Evolutionary conservation across 129 eudicot species (phyloP).

Genomic region (Artemisia annua): DNA sequence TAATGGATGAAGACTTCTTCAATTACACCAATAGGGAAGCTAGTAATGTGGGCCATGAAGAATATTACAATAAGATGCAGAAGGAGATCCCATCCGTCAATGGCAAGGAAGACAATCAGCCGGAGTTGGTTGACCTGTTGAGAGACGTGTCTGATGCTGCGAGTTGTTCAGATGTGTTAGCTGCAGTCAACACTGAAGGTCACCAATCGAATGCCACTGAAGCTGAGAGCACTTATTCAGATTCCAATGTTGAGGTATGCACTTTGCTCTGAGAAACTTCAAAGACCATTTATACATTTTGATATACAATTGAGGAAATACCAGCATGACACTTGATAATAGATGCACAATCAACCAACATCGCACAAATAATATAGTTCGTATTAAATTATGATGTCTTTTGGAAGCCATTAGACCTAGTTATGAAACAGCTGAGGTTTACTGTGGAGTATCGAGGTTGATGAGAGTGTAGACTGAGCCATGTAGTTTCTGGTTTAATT

Average conservation of each 20-base stretch:
- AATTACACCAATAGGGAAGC: constrained; percentile 30
- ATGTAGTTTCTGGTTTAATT: no score
- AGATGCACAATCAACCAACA: constrained; percentile 15
- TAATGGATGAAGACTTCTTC: constrained; percentile 48
- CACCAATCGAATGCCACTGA: constrained; percentile 35
- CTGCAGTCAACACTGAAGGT: constrained; percentile 33
- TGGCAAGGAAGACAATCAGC: constrained; percentile 36
- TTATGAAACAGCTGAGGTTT: neutral
- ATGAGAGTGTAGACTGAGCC: no score
- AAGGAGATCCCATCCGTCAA: constrained; percentile 20
- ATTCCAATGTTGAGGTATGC: constrained; percentile 52
- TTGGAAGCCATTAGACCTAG: neutral
- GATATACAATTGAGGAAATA: neutral
- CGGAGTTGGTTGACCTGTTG: constrained; percentile 34
- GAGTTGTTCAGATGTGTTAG: constrained; percentile 26
- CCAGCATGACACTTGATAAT: constrained; percentile 17
- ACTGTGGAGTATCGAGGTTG: no score
- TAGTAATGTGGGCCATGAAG: constrained; percentile 20
- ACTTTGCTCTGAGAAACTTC: constrained; percentile 9
- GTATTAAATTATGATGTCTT: neutral
- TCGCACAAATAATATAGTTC: neutral
- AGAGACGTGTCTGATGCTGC: constrained; percentile 27
- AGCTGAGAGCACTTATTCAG: constrained; percentile 34
- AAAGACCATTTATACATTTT: neutral
- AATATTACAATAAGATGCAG: constrained; percentile 30